Evolutionary conservation across 306 rosid species (phyloP).

Genomic region (Glycine soja): DNA sequence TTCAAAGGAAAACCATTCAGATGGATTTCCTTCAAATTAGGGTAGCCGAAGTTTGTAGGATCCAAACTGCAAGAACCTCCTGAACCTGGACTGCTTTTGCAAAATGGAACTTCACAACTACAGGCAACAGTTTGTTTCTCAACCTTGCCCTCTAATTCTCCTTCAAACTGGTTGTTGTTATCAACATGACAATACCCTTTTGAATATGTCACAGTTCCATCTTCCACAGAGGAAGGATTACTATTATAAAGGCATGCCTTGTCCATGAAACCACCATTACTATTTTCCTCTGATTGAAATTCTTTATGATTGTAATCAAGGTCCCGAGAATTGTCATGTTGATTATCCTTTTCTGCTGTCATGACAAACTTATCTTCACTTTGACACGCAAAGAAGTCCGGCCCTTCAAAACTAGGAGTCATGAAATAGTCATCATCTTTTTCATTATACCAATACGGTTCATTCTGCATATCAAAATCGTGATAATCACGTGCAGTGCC

Average conservation of each 20-base stretch:
- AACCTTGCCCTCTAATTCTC: conserved; percentile 46
- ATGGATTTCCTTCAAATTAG: conserved; percentile 60
- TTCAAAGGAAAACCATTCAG: conserved; percentile 49
- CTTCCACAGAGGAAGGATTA: conserved; percentile 46
- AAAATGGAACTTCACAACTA: conserved; percentile 55
- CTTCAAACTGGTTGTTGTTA: conserved; percentile 45
- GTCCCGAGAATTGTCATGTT: conserved; percentile 44
- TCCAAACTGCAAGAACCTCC: conserved; percentile 59
- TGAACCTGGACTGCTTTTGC: conserved; percentile 51
- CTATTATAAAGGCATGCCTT: conserved; percentile 54
- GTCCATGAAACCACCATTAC: conserved; percentile 55
- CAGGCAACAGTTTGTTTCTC: conserved; percentile 24
- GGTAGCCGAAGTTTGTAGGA: conserved; percentile 49
- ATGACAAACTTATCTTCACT: conserved; percentile 90
- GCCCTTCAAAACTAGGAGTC: conserved; percentile 80
- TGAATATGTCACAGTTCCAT: conserved; percentile 46
- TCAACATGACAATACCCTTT: conserved; percentile 45
- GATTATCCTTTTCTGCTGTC: conserved; percentile 61
- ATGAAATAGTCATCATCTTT: conserved; percentile 74
- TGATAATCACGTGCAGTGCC: conserved; percentile 92
- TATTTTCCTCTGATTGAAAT: conserved; percentile 43
- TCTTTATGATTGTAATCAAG: conserved; percentile 45
- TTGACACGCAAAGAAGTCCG: conserved; percentile 71
- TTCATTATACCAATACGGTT: conserved; percentile 78
- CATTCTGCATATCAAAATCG: conserved; percentile 82